Conservation (phyloP, 805 yeast species). For the Nakazawaea pomicola region DNA sequence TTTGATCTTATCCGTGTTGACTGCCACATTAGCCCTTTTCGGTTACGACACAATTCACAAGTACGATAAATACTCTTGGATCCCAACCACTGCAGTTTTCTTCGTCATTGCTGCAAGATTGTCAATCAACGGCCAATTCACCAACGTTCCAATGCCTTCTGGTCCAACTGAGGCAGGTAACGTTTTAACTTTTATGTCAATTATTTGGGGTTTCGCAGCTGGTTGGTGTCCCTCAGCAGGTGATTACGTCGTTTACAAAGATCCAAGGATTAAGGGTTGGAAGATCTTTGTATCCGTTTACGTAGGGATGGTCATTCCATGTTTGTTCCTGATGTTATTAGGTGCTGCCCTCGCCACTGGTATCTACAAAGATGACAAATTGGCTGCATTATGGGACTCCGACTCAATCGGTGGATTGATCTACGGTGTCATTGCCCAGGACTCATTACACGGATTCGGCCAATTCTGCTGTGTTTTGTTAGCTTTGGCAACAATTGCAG, state of each 20-base stretch:
- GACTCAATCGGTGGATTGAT: conserved; percentile 43
- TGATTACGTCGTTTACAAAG: conserved; percentile 30
- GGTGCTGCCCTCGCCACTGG: conserved; percentile 88
- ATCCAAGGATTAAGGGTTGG: conserved; percentile 23
- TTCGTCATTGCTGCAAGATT: conserved; percentile 27
- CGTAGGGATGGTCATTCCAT: conserved; percentile 27
- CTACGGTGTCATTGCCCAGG: conserved; percentile 25
- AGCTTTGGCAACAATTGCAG: conserved; percentile 28
- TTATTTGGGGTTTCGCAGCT: conserved; percentile 29
- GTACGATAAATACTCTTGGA: conserved; percentile 29
- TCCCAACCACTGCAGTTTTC: conserved; percentile 27
- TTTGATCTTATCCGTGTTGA: conserved; percentile 27
- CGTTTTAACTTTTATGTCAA: conserved; percentile 25
- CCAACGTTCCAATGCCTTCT: conserved; percentile 25
- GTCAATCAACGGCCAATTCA: conserved; percentile 22
- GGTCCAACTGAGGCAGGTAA: conserved; percentile 25
- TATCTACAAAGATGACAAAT: conserved; percentile 37
- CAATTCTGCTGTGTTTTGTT: conserved; percentile 28
- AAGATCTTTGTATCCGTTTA: conserved; percentile 26
- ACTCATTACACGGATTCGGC: conserved; percentile 28
- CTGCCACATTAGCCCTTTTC: conserved; percentile 26
- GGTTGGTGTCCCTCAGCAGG: conserved; percentile 32
- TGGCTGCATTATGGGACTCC: conserved; percentile 44
- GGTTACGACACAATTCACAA: conserved; percentile 29
- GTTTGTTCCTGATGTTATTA: conserved; percentile 65